These are phyloP conservation scores for Pichia californica DNA, from an alignment of 805 yeast species.

Conservation along the genomic window DNA sequence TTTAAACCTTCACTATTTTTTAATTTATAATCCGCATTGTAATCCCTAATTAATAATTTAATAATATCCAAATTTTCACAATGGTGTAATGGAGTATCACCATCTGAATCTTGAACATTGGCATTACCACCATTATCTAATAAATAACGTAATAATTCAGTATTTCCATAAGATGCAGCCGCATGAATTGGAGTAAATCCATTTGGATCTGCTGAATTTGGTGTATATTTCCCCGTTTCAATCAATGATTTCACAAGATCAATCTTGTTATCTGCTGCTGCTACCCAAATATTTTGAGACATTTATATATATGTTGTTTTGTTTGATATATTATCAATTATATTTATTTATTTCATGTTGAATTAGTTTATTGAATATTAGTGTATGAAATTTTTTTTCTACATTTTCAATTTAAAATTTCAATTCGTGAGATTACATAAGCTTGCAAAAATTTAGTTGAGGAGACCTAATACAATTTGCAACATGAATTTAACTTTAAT, in stretches of 20 bases:
- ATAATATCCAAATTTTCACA: conserved; percentile 70
- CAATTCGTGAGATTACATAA: not conserved
- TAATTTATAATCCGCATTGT: conserved; percentile 57
- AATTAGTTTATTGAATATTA: no score
- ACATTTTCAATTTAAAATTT: not conserved
- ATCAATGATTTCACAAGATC: conserved; percentile 53
- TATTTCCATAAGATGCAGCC: conserved; percentile 88
- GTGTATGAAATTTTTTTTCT: no score
- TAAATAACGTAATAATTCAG: conserved; percentile 55
- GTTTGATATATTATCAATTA: no score
- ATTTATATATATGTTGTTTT: no score
- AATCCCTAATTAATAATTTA: conserved; percentile 54
- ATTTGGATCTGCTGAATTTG: conserved; percentile 79
- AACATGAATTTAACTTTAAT: no score
- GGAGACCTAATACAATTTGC: no score
- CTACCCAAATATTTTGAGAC: conserved; percentile 75
- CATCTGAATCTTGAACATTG: conserved; percentile 78
- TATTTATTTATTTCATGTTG: no score
- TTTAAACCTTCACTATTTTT: conserved; percentile 73
- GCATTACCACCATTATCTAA: conserved; percentile 65
- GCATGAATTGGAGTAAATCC: conserved; percentile 98
- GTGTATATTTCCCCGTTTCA: conserved; percentile 42
- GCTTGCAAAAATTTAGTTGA: no score
- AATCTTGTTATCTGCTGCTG: conserved; percentile 80
- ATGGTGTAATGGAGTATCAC: conserved; percentile 93